These are phyloP conservation scores for Ascochyta koolunga DNA, from an alignment of 2,329 filamentous ascomycete genomes.

Conservation along the genomic window DNA sequence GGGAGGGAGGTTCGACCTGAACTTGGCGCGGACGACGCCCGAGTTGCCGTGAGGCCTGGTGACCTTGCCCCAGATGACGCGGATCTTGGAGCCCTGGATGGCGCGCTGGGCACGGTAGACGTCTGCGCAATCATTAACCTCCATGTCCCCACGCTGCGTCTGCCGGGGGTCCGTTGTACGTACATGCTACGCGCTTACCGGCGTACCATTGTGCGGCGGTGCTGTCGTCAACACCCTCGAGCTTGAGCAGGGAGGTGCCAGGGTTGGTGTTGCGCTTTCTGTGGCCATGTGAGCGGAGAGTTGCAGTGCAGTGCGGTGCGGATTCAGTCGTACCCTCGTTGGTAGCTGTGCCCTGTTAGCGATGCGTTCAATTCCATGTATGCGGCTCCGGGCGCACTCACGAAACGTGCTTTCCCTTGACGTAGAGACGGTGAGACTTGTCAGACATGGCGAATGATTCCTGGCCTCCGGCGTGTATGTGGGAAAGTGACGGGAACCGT, in stretches of 20 bases:
- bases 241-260: conserved; percentile 92
- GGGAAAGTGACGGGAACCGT: conserved; percentile 35
- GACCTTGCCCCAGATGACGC: conserved; percentile 95
- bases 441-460: conserved; percentile 47
- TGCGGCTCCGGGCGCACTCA: conserved; percentile 71
- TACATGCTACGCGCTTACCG: conserved; percentile 93
- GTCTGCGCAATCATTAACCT: conserved; percentile 49
- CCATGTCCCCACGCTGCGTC: conserved; percentile 1
- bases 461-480: conserved; percentile 35
- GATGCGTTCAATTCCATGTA: conserved; percentile 51
- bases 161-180: conserved; percentile 16
- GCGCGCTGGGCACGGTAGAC: conserved; percentile 96
- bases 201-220: conserved; percentile 91
- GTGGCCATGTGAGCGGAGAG: conserved; percentile 23
- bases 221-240: conserved; percentile 94
- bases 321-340: conserved; percentile 64
- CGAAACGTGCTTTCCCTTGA: conserved; percentile 84
- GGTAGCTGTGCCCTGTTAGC: conserved; percentile 63
- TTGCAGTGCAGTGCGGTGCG: conserved; percentile 12
- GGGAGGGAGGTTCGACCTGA: conserved; percentile 92
- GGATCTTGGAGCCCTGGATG: conserved; percentile 96
- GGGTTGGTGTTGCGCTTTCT: conserved; percentile 88
- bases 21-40: conserved; percentile 96
- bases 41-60: conserved; percentile 97
- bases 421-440: conserved; percentile 49